Evolutionary conservation across 345 rosid genomes (phyloP).

Genomic region (Populus tremula): DNA sequence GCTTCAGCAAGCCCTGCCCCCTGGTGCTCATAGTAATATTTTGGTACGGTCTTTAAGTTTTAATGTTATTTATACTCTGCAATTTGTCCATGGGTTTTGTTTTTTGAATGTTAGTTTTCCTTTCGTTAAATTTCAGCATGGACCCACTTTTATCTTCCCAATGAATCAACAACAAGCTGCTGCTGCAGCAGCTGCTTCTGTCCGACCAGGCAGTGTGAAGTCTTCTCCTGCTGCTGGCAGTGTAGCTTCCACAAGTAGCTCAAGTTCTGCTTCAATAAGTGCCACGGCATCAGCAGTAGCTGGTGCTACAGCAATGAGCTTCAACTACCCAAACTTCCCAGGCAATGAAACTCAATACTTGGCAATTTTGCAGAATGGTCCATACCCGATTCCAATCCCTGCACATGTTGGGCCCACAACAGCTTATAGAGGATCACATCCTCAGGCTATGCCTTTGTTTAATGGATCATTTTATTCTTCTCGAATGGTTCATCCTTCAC

Average conservation of each 20-base stretch:
- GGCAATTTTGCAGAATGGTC: conserved; percentile 82
- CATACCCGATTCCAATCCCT: conserved; percentile 76
- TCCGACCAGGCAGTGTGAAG: conserved; percentile 62
- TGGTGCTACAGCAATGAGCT: conserved; percentile 69
- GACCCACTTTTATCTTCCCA: conserved; percentile 85
- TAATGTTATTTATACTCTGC: background rate
- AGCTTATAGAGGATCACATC: conserved; percentile 66
- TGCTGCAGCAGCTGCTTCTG: conserved; percentile 61
- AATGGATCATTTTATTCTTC: conserved; percentile 87
- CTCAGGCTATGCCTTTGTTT: conserved; percentile 72
- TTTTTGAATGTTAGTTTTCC: background rate
- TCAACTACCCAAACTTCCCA: conserved; percentile 72
- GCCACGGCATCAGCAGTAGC: conserved; percentile 53
- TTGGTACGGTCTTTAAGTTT: conserved; percentile 47
- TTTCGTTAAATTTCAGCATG: conserved; percentile 49
- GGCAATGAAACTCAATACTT: conserved; percentile 86
- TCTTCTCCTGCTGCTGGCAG: conserved; percentile 46
- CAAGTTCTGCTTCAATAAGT: conserved; percentile 47
- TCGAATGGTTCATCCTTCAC: conserved; percentile 80
- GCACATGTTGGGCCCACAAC: conserved; percentile 80
- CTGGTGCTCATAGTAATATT: conserved; percentile 70
- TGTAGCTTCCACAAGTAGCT: conserved; percentile 38
- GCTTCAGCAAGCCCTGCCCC: conserved; percentile 78
- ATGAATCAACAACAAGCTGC: conserved; percentile 82
- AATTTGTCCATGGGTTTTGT: background rate